A percentile compares a stretch with the other conserved stretches of the same genome.
Evolutionary conservation across 495 filamentous ascomycete species (phyloP).

Genomic region (Extremus antarcticus): DNA sequence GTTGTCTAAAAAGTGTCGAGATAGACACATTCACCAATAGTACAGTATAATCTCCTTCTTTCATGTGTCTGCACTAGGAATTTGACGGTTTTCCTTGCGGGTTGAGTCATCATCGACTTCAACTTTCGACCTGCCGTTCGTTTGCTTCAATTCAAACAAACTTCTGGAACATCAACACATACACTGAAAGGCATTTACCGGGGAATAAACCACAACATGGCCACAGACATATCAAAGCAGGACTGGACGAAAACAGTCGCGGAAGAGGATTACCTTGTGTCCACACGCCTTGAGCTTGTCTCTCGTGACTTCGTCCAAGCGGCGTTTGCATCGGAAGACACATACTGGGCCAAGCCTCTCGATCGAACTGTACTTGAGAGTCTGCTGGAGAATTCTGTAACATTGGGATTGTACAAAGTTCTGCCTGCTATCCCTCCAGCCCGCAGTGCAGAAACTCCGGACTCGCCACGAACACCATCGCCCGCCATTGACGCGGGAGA

Average conservation of each 20-base stretch:
- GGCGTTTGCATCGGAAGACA: constrained; percentile 22
- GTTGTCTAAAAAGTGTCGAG: too few relatives aligned
- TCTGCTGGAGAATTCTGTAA: constrained; percentile 25
- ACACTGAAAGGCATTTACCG: too few relatives aligned
- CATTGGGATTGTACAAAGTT: constrained; percentile 25
- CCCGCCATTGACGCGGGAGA: background rate
- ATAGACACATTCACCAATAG: too few relatives aligned
- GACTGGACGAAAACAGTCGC: background rate
- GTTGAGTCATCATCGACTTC: too few relatives aligned
- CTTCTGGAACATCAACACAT: too few relatives aligned
- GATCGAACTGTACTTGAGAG: constrained; percentile 8
- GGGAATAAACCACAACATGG: too few relatives aligned
- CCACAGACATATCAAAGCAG: background rate
- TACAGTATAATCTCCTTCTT: too few relatives aligned
- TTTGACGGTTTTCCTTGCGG: too few relatives aligned
- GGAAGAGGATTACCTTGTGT: constrained; percentile 18
- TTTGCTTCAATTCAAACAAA: too few relatives aligned
- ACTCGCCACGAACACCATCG: constrained; percentile 5
- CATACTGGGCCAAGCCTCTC: constrained; percentile 26
- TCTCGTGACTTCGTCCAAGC: constrained; percentile 24
- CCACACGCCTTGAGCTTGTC: constrained; percentile 14
- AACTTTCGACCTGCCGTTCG: too few relatives aligned
- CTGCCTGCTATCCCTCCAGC: background rate
- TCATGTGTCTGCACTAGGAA: too few relatives aligned
- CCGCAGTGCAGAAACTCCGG: constrained; percentile 4